Conservation (phyloP, 1,284 basidiomycete species). For the Malassezia dermatis region DNA sequence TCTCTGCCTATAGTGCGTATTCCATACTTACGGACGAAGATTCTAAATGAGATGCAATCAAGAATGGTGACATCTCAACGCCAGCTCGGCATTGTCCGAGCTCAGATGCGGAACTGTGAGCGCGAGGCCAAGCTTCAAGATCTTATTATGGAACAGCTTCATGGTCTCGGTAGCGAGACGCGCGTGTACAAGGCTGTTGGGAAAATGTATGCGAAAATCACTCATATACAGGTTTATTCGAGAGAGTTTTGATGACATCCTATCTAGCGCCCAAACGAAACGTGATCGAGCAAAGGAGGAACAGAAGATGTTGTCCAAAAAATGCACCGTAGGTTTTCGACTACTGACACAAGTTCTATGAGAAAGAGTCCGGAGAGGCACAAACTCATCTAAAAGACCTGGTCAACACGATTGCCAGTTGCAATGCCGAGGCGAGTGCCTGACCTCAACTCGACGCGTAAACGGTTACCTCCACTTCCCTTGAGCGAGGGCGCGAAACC, state of each 20-base stretch:
- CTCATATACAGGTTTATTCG: constrained; percentile 15
- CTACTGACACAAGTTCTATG: constrained; percentile 8
- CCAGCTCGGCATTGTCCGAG: constrained; percentile 13
- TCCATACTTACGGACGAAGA: not conserved
- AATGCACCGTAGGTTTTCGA: constrained; percentile 7
- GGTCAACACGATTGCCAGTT: constrained; percentile 11
- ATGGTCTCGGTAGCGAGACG: constrained; percentile 4
- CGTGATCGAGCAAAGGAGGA: constrained; percentile 13
- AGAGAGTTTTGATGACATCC: constrained; percentile 2
- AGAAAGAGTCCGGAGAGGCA: constrained; percentile 16
- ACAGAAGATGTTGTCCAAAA: constrained; percentile 13
- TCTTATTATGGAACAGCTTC: constrained; percentile 15
- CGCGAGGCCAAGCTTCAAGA: constrained; percentile 15
- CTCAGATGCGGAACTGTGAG: constrained; percentile 11
- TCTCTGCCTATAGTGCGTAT: constrained; percentile 8
- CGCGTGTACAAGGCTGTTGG: constrained; percentile 16
- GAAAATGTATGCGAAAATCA: constrained; percentile 11
- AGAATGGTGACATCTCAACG: constrained; percentile 12
- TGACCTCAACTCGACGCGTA: not conserved
- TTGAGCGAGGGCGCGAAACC: not conserved
- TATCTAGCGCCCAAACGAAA: not conserved
- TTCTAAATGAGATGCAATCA: constrained; percentile 15
- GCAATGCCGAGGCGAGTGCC: not conserved
- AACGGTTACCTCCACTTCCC: not conserved
- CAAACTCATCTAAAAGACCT: constrained; percentile 17